Evolutionary conservation across 2,329 filamentous ascomycete species (phyloP).

Genomic region (Sporothrix sp.): DNA sequence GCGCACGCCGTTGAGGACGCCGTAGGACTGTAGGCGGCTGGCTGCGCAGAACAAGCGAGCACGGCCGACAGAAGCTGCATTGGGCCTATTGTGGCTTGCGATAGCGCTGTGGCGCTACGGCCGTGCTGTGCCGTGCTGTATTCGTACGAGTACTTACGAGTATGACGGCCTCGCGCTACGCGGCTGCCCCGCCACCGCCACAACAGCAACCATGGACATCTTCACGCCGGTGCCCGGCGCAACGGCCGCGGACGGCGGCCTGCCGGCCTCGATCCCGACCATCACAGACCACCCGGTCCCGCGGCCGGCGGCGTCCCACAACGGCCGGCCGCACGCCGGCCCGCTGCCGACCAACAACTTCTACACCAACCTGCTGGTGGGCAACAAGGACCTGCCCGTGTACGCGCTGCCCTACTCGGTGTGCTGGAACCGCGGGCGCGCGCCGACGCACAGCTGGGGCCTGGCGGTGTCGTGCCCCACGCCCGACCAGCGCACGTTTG

Average conservation of each 20-base stretch:
- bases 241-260: conserved; percentile 36
- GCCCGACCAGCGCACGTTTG: conserved; percentile 55
- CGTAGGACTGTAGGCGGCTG: too few species aligned
- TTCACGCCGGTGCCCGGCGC: conserved; percentile 40
- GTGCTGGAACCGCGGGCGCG: conserved; percentile 55
- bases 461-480: conserved; percentile 69
- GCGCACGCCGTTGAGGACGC: too few species aligned
- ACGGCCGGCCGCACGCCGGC: conserved; percentile 23
- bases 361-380: conserved; percentile 71
- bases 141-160: too few species aligned
- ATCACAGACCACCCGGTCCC: conserved; percentile 51
- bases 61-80: too few species aligned
- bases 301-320: conserved; percentile 34
- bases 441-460: conserved; percentile 60
- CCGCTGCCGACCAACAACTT: conserved; percentile 71
- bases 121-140: too few species aligned
- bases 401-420: conserved; percentile 71
- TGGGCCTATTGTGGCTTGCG: too few species aligned
- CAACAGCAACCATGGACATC: conserved; percentile 42
- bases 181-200: neutral
- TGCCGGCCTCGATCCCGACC: conserved; percentile 34
- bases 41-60: too few species aligned
- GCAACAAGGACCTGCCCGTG: conserved; percentile 55
- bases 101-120: too few species aligned
- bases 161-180: neutral